Evolutionary conservation across 2,329 filamentous ascomycete genomes (phyloP).

Genomic region (Exophiala xenobiotica): DNA sequence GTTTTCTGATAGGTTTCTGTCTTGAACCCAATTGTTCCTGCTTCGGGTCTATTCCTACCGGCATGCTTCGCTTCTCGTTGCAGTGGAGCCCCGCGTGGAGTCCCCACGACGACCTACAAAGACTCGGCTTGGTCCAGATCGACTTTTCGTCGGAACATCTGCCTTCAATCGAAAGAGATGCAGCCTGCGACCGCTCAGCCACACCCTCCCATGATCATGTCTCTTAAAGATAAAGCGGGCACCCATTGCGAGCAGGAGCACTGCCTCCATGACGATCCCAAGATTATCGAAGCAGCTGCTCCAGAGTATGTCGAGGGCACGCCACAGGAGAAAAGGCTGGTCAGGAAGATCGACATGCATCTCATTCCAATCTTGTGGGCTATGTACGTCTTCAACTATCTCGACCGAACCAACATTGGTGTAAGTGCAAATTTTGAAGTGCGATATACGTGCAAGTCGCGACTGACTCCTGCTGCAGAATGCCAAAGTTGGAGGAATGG

Average conservation of each 20-base stretch:
- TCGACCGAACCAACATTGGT: conserved; percentile 46
- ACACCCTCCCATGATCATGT: conserved; percentile 6
- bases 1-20: not conserved
- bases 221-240: conserved; percentile 8
- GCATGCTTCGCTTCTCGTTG: not conserved
- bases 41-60: not conserved
- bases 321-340: conserved; percentile 46
- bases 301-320: conserved; percentile 34
- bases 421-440: conserved; percentile 1
- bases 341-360: conserved; percentile 50
- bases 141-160: not conserved
- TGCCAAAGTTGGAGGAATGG: conserved; percentile 45
- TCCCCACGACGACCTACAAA: conserved; percentile 12
- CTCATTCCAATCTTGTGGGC: conserved; percentile 49
- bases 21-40: not conserved
- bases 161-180: not conserved
- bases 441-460: not conserved
- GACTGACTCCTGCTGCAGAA: conserved; percentile 39
- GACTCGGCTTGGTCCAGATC: conserved; percentile 3
- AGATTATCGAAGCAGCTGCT: conserved; percentile 9
- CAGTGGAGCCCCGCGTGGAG: conserved; percentile 2
- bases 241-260: conserved; percentile 13
- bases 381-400: conserved; percentile 40
- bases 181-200: not conserved
- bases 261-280: conserved; percentile 1